phyloP scores from a whole-genome alignment of 805 yeast genomes.

The Jamesozyma jinghongensis region DNA sequence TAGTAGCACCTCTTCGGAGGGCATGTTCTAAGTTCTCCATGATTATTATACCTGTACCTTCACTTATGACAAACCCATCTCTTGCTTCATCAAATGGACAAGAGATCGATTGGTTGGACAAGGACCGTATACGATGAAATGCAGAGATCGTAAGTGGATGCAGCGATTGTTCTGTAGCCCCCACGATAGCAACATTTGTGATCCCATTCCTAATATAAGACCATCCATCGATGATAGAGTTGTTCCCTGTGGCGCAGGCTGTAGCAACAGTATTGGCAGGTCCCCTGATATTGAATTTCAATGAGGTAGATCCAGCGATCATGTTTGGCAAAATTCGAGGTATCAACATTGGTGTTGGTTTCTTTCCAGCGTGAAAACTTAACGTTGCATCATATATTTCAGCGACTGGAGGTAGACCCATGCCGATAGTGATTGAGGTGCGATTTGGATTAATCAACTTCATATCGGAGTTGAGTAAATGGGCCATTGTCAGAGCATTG shows the following conservation, averaged over 20 bases:
- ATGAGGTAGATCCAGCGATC: constrained; percentile 91
- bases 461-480: constrained; percentile 36
- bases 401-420: constrained; percentile 83
- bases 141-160: constrained; percentile 87
- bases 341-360: constrained; percentile 76
- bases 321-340: constrained; percentile 80
- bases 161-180: constrained; percentile 83
- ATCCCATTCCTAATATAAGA: constrained; percentile 71
- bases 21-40: constrained; percentile 79
- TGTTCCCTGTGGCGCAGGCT: constrained; percentile 96
- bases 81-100: constrained; percentile 79
- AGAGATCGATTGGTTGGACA: constrained; percentile 57
- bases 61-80: constrained; percentile 86
- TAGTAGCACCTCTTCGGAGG: constrained; percentile 42
- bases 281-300: constrained; percentile 66
- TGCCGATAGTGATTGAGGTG: constrained; percentile 76
- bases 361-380: constrained; percentile 25
- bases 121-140: constrained; percentile 79
- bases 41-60: constrained; percentile 79
- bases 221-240: constrained; percentile 87
- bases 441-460: constrained; percentile 8
- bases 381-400: constrained; percentile 49
- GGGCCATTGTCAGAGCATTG: constrained; percentile 69
- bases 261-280: constrained; percentile 84
- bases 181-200: constrained; percentile 83